Percentiles rank a stretch among this genome's conserved stretches.
Evolutionary conservation across 768 basidiomycete species (phyloP).

Genomic region (Kwoniella mangroviensis): DNA sequence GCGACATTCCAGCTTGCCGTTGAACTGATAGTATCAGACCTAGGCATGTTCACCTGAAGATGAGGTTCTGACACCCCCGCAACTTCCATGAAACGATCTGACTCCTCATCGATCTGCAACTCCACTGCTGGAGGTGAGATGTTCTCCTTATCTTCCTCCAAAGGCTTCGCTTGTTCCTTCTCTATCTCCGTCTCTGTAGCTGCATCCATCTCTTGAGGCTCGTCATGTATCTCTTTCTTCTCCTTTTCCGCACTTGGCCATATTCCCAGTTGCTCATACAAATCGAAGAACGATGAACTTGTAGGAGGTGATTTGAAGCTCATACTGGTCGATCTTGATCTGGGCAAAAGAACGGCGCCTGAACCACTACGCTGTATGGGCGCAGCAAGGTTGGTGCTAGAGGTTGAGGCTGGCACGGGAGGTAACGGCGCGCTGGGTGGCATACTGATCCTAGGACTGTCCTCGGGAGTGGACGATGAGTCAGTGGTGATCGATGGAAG

Average conservation of each 20-base stretch:
- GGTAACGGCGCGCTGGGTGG: conserved; percentile 30
- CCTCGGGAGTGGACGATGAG: conserved; percentile 18
- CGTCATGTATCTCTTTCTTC: conserved; percentile 5
- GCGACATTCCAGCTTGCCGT: conserved; percentile 44
- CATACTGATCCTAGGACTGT: conserved; percentile 17
- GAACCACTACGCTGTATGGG: conserved; percentile 23
- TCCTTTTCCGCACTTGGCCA: conserved; percentile 38
- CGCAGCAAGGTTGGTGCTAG: conserved; percentile 12
- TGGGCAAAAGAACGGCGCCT: conserved; percentile 41
- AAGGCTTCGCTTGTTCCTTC: background rate
- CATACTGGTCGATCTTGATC: conserved; percentile 51
- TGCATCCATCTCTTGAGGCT: background rate
- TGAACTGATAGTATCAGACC: conserved; percentile 27
- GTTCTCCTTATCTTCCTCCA: conserved; percentile 8
- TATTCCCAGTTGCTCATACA: conserved; percentile 56
- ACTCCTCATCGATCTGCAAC: background rate
- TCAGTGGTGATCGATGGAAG: conserved; percentile 27
- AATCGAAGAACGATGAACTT: conserved; percentile 53
- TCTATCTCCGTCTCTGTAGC: background rate
- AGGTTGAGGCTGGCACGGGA: conserved; percentile 7
- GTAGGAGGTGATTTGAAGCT: conserved; percentile 49
- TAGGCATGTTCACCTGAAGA: background rate
- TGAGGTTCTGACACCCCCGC: background rate
- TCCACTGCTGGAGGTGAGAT: background rate
- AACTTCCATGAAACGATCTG: background rate